Evolutionary conservation across 2,329 filamentous ascomycete genomes (phyloP).

Genomic region (Dactylellina sp.): DNA sequence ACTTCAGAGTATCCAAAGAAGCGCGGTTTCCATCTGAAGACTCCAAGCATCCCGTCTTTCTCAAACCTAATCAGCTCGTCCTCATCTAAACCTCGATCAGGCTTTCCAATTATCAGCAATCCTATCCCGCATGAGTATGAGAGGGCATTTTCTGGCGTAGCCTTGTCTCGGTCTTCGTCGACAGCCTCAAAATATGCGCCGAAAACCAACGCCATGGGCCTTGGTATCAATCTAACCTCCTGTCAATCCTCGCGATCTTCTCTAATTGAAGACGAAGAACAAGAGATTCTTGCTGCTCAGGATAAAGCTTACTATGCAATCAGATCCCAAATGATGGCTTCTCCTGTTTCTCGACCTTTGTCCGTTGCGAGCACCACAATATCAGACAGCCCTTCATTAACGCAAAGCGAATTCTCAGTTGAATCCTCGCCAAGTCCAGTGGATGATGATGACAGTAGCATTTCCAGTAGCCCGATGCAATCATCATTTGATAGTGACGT

Average conservation of each 20-base stretch:
- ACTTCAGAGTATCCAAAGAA: slow-evolving; percentile 18
- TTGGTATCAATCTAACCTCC: slow-evolving; percentile 31
- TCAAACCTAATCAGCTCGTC: slow-evolving; percentile 29
- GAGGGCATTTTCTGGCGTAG: slow-evolving; percentile 8
- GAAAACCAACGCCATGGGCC: slow-evolving; percentile 6
- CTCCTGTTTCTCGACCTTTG: slow-evolving; percentile 17
- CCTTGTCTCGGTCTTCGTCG: slow-evolving; percentile 25
- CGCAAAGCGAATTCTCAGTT: slow-evolving; percentile 41
- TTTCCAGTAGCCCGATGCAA: slow-evolving; percentile 46
- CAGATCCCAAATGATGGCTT: slow-evolving; percentile 27
- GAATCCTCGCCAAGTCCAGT: slow-evolving; percentile 37
- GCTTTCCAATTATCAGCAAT: slow-evolving; percentile 40
- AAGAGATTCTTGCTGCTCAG: slow-evolving; percentile 42
- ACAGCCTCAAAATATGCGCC: slow-evolving; percentile 9
- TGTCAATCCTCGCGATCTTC: slow-evolving; percentile 36
- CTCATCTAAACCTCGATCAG: slow-evolving; percentile 29
- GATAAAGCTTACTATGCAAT: slow-evolving; percentile 32
- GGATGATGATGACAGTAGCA: slow-evolving; percentile 33
- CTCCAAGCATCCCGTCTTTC: slow-evolving; percentile 37
- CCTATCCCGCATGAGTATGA: slow-evolving; percentile 40
- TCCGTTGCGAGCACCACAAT: slow-evolving; percentile 43
- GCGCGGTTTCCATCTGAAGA: slow-evolving; percentile 42
- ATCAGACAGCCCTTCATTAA: slow-evolving; percentile 42
- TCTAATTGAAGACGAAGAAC: slow-evolving; percentile 39
- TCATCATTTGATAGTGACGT: slow-evolving; percentile 32